Conservation (phyloP, 2,329 filamentous ascomycete species). For the Pseudocercospora pini-densiflorae region DNA sequence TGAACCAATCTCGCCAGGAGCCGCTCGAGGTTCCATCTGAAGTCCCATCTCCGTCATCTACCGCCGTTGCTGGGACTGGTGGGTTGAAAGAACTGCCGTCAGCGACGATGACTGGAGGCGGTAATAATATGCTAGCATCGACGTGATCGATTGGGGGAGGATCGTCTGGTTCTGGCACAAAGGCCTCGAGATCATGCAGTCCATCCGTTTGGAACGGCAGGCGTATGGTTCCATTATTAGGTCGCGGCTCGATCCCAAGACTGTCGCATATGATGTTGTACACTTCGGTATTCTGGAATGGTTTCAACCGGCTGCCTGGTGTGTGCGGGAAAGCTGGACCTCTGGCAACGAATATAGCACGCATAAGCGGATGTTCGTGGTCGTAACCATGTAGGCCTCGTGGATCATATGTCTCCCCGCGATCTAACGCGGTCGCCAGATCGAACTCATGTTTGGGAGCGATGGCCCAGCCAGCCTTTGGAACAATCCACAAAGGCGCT, state of each 20-base stretch:
- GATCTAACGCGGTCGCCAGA: constrained; percentile 67
- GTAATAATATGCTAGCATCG: constrained; percentile 15
- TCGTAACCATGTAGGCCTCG: constrained; percentile 93
- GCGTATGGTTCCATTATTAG: constrained; percentile 87
- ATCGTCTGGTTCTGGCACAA: constrained; percentile 30
- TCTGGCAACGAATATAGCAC: constrained; percentile 90
- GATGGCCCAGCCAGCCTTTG: constrained; percentile 90
- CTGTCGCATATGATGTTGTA: constrained; percentile 96
- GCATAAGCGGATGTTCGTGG: constrained; percentile 91
- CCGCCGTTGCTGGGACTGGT: constrained; percentile 26
- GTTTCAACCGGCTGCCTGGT: constrained; percentile 75
- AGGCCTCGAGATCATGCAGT: constrained; percentile 51
- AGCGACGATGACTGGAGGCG: constrained; percentile 18
- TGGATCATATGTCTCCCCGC: constrained; percentile 73
- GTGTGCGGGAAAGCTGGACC: constrained; percentile 90
- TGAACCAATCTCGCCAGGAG: constrained; percentile 40
- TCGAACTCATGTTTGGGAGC: constrained; percentile 81
- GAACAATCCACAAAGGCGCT: constrained; percentile 92
- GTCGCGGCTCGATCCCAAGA: constrained; percentile 70
- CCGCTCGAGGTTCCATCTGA: constrained; percentile 3
- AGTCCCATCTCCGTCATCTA: constrained; percentile 15
- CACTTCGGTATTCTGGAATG: constrained; percentile 91
- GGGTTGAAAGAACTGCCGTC: constrained; percentile 19
- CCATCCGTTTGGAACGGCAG: constrained; percentile 70
- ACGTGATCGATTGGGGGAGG: constrained; percentile 17